Conservation (phyloP, 805 yeast species). For the Jamesozyma jinghongensis region DNA sequence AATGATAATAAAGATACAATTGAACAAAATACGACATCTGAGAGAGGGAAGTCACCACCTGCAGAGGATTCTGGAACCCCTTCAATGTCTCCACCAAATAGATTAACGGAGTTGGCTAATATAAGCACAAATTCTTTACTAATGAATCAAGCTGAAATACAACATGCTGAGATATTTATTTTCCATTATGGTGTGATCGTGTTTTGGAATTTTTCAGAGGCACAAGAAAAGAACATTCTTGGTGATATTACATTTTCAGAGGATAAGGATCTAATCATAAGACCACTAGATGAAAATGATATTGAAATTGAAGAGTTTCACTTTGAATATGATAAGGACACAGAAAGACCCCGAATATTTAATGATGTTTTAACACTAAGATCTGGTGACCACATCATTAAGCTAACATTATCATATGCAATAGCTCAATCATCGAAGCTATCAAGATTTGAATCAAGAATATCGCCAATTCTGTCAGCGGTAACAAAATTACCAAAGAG, state of each 20-base stretch:
- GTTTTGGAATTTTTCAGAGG: constrained; percentile 91
- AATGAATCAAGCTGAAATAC: constrained; percentile 9
- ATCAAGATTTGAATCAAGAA: constrained; percentile 83
- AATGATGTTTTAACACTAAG: constrained; percentile 90
- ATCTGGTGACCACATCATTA: constrained; percentile 86
- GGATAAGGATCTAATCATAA: constrained; percentile 45
- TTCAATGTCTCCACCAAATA: neutral
- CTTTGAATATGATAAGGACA: constrained; percentile 43
- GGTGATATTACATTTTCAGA: constrained; percentile 71
- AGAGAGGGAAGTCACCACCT: no score
- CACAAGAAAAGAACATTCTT: constrained; percentile 84
- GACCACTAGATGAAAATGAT: constrained; percentile 78
- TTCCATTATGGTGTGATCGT: constrained; percentile 94
- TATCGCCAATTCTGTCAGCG: constrained; percentile 73
- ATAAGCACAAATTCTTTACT: neutral
- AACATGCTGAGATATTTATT: constrained; percentile 79
- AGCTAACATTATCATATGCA: constrained; percentile 89
- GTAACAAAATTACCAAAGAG: constrained; percentile 86
- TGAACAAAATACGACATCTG: neutral
- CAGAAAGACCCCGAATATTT: constrained; percentile 66
- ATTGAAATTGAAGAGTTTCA: constrained; percentile 78
- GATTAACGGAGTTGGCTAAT: neutral
- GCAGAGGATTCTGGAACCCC: neutral
- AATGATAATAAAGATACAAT: neutral
- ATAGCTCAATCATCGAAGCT: constrained; percentile 93